Evolutionary conservation across 139 green algal species (phyloP), one percentile per base, ranked within the genome.

Genomic region (Spirogloea muscicola): DNA sequence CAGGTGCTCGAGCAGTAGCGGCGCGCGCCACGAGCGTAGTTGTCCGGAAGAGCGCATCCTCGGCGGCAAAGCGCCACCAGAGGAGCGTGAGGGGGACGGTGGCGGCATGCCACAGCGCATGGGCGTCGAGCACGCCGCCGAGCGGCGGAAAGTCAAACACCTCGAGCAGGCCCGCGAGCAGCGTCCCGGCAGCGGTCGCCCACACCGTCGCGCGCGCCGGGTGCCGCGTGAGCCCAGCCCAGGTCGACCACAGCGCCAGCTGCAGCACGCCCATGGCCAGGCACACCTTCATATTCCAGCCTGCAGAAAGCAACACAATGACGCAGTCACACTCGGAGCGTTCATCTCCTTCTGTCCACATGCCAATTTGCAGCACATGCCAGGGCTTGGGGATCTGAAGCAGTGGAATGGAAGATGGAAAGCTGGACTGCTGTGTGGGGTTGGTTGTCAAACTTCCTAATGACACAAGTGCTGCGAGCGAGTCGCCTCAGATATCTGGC

Each of bases 91-190:
- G 59, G 1, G 84, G 86, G 4, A 90, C 65, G 6, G 91, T 96
- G 37, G 79, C 80, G 2, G 82, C 67, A 77, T 96, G 91, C 91
- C 91, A 96, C 36, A 88, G 4, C 9, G 88, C 83, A 58, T 96
- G 91, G 2, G 91, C 89, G 74, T 96, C 91, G 1, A 96, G 6
- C 2, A 91, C 37, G 0, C 81, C 77, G 9, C 40, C 41, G 0
- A 92, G 1, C 0, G 91, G 91, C 0, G 91, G 80, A 34, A 96
- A 96, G 46, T 96, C 91, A 1, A 96, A 72, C 9, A 96, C 55
- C 62, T 96, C 91, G 1, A 95, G 69, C 33, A 89, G 58, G 78
- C 92, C 84, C 1, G 85, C 82, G 1, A 42, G 57, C 36, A 92
- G 83, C 2, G 89, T 66, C 13, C 60, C 61, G 44, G 27, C 38